Evolutionary conservation across 345 rosid species (phyloP).

Genomic region (Ailanthus altissimus): DNA sequence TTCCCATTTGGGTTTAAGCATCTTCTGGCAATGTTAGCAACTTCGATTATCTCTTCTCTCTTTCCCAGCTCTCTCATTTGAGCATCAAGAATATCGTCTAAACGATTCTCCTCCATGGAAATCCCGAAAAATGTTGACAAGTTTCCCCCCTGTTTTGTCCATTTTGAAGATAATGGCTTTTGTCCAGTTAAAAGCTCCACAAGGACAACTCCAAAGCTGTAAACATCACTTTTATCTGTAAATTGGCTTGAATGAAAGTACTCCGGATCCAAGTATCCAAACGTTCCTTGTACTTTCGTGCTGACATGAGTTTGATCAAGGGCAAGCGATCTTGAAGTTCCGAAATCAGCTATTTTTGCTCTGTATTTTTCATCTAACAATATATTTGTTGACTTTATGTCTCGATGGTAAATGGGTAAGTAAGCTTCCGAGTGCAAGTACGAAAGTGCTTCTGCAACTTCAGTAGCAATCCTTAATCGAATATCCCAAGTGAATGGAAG

Average conservation of each 20-base stretch:
- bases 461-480: background rate
- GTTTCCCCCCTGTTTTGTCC: background rate
- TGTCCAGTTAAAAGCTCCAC: background rate
- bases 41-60: background rate
- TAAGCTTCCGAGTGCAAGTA: background rate
- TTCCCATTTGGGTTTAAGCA: background rate
- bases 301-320: background rate
- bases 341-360: background rate
- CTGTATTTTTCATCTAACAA: background rate
- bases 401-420: background rate
- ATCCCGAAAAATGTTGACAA: background rate
- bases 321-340: background rate
- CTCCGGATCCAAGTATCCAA: background rate
- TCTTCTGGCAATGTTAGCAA: background rate
- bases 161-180: background rate
- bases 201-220: background rate
- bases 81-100: background rate
- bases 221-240: background rate
- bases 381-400: background rate
- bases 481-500: background rate
- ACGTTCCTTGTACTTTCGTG: background rate
- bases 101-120: background rate
- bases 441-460: conserved; percentile 2
- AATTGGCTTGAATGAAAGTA: background rate
- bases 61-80: no score